Conservation (phyloP, 305 asterid genomes). For the Ilex paraguariensis region DNA sequence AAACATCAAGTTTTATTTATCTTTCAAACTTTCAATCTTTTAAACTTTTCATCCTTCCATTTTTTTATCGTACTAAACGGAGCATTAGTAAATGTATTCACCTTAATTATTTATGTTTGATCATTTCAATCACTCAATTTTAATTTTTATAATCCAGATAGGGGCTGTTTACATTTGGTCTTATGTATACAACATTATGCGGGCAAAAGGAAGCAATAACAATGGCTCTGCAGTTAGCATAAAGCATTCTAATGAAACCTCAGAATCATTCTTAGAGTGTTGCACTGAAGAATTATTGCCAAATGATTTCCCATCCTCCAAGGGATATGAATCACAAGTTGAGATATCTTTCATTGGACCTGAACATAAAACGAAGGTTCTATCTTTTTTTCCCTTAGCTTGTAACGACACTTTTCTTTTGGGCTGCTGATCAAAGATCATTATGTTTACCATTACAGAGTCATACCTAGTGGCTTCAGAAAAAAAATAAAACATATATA, state of each 20-base stretch:
- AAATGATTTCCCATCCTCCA: constrained; percentile 3
- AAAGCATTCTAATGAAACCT: constrained; percentile 6
- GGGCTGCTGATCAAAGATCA: too few relatives aligned
- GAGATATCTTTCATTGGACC: background rate
- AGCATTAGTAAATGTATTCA: too few relatives aligned
- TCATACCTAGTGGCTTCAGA: too few relatives aligned
- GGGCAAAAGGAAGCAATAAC: constrained; percentile 9
- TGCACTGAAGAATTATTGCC: constrained; percentile 14
- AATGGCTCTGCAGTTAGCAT: background rate
- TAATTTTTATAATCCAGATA: constrained; percentile 6
- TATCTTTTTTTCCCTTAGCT: background rate
- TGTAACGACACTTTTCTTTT: background rate
- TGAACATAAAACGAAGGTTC: constrained; percentile 3
- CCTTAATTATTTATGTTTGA: too few relatives aligned
- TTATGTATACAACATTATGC: constrained; percentile 25
- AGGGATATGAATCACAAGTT: constrained; percentile 9
- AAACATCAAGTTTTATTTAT: too few relatives aligned
- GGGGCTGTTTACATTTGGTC: constrained; percentile 32
- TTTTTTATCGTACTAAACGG: too few relatives aligned
- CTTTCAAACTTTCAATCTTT: too few relatives aligned
- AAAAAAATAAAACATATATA: too few relatives aligned
- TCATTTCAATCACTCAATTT: background rate
- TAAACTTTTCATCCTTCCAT: too few relatives aligned
- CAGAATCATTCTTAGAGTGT: constrained; percentile 10
- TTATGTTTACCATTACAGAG: too few relatives aligned